Base-by-base conservation (phyloP, 2,329 filamentous ascomycete genomes). In the Penicillium sp. region DNA sequence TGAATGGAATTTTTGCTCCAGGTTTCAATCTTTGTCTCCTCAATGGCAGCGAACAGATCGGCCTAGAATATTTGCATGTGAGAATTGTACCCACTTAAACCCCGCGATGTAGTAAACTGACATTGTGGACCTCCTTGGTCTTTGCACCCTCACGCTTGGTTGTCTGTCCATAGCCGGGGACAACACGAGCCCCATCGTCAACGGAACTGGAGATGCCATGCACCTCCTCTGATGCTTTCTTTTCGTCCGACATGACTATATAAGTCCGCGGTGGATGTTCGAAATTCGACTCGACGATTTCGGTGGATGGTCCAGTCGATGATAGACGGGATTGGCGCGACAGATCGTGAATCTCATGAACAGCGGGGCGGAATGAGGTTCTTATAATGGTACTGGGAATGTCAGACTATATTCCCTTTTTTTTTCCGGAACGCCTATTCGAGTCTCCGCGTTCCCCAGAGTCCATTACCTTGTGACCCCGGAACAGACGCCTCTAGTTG, bases 11-110 rank as follows among this genome's bases (percentile, higher is more conserved):
- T 59, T 47, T 57, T 62, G 57, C 67, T 70, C 67, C 67, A 70
- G 47, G 42, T 58, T 40, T 60, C 52, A 39, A 80, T 79, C 32
- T 76, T 73, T 40, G 74, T 73, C 61, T 79, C 77, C 46, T 78
- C 68, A 41, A 79, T 67, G 38, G 78, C 78, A 36, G 78, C 77
- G 60, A 67, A 80, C 26, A 80, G 65, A 39, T 80, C 77, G 64
- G 78, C 78, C 78, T 79, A 59, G 11, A n/a, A 27, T 35, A 13
- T 4, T 13, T 16, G 14, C 35, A 18, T 34, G 26, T 45, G 4
- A 51, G n/a, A 34, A 30, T 30, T 19, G 0, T 27, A 19, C 13
- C 13, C 29, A n/a, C 18, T 39, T 9, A 47, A 26, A 26, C 44
- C 7, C 13, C 1, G 4, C 1, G 8, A 3, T 32, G 19, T 6